Base-by-base conservation (phyloP, 352 stramenopile genomes). In the Phytophthora megakarya region DNA sequence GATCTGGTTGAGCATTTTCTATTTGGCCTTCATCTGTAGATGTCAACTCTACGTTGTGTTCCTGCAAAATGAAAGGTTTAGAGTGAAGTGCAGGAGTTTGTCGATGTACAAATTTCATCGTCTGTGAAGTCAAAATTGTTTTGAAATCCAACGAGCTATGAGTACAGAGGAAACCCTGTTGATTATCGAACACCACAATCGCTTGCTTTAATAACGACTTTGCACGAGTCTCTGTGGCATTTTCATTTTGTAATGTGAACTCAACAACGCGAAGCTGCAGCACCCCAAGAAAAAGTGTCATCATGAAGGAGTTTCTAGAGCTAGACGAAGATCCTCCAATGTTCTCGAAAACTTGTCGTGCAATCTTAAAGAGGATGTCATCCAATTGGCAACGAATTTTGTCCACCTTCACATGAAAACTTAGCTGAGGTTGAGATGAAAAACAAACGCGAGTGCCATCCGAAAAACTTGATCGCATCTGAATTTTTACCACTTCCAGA, bases 121-220 rank as follows among this genome's bases (percentile, higher is more conserved):
- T 61, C 0, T 65, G 30, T 5, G 54, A 81, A 15, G 79, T 70
- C 4, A 88, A 30, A 30, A 89, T 59, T 16, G 74, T 74, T 15
- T 80, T 80, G 15, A 90, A 84, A 49, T 89, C 76, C 10, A 86
- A 52, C 7, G 70, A 86, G 35, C 75, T 89, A 28, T 90, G 81
- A 8, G 71, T 61, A 19, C 69, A 72, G 15, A 89, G 35, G 28
- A 71, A 67, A 0, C 80, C 80, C 2, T 83, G 35, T 45, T 90
- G 80, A 50, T 90, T 90, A 51, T 90, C 80, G 3, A 76, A 70
- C 3, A 89, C 78, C n/a, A 74, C 46, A 6, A 67, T 81, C 33
- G 84, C 64, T 32, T 88, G 76, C n/a, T 81, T 81, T 5, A 89
- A 66, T 38, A 88, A 64, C 16, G 48, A 76, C 37, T 90, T 90